These are phyloP conservation scores for Ceratobasidium sp. DNA, from an alignment of 1,284 basidiomycete genomes.

Conservation along the genomic window DNA sequence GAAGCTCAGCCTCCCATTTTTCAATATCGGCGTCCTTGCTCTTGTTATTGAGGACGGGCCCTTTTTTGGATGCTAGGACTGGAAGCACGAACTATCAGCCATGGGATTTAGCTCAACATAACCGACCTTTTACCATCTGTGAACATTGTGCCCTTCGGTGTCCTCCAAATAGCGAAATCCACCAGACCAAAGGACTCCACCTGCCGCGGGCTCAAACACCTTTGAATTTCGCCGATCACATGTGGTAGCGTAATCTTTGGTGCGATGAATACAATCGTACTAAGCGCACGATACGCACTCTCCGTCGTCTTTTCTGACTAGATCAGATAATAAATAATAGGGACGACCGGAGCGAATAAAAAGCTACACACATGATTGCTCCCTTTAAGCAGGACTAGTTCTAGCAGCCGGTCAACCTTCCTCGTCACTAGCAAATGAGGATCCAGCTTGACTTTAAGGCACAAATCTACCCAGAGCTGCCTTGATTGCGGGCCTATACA, in stretches of 20 bases:
- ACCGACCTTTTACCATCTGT: constrained; percentile 73
- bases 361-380: constrained; percentile 1
- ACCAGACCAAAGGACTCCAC: constrained; percentile 75
- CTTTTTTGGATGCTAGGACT: constrained; percentile 77
- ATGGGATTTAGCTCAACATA: constrained; percentile 20
- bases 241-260: constrained; percentile 76
- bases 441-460: constrained; percentile 75
- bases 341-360: neutral
- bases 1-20: constrained; percentile 94
- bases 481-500: constrained; percentile 60
- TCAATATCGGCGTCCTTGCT: constrained; percentile 89
- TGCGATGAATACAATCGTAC: constrained; percentile 83
- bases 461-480: constrained; percentile 86
- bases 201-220: constrained; percentile 71
- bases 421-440: constrained; percentile 72
- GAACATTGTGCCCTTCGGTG: constrained; percentile 81
- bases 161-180: constrained; percentile 87
- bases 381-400: constrained; percentile 61
- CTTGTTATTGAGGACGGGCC: constrained; percentile 66
- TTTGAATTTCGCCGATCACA: constrained; percentile 73
- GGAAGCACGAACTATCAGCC: constrained; percentile 23
- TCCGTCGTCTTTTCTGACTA: constrained; percentile 51
- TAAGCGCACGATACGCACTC: constrained; percentile 80
- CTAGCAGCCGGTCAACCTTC: constrained; percentile 67
- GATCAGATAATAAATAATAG: neutral